Percentiles rank a stretch among this genome's conserved stretches.
phyloP scores from a whole-genome alignment of 495 filamentous ascomycete genomes.

The Penicillium bovifimosum region DNA sequence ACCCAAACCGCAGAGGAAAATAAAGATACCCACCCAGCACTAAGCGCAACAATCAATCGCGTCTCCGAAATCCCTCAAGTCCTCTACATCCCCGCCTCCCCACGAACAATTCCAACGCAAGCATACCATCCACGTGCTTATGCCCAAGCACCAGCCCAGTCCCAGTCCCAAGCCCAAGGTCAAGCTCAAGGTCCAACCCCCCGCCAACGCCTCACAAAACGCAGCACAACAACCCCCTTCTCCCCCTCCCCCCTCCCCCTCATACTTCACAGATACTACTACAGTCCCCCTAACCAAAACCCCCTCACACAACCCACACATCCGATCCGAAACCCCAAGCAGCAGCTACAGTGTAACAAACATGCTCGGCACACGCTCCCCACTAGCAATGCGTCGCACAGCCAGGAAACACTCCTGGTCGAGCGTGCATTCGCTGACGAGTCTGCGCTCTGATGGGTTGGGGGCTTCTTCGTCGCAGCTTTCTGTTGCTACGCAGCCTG shows the following conservation, averaged over 20 bases:
- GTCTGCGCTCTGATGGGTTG: constrained; percentile 49
- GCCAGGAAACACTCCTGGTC: constrained; percentile 47
- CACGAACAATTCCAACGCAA: constrained; percentile 6
- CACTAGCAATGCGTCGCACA: constrained; percentile 24
- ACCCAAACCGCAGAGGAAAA: constrained; percentile 2
- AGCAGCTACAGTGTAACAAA: constrained; percentile 29
- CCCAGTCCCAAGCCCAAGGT: no score
- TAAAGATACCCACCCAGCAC: neutral
- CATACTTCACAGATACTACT: constrained; percentile 12
- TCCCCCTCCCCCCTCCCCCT: constrained; percentile 16
- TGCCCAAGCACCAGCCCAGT: no score
- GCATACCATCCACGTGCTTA: neutral
- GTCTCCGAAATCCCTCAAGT: constrained; percentile 27
- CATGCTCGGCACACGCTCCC: constrained; percentile 19
- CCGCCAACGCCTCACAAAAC: constrained; percentile 24
- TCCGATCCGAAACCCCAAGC: constrained; percentile 23
- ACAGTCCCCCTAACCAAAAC: constrained; percentile 19
- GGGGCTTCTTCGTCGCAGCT: constrained; percentile 23
- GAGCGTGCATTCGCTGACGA: constrained; percentile 67
- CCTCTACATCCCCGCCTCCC: constrained; percentile 19
- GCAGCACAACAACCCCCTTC: constrained; percentile 24
- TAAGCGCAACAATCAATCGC: constrained; percentile 19
- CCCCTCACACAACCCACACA: constrained; percentile 12
- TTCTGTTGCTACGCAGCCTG: neutral
- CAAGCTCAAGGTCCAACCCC: neutral